These are phyloP conservation scores for Zygosaccharomyces rouxii DNA, from an alignment of 805 yeast genomes.

Conservation along the genomic window DNA sequence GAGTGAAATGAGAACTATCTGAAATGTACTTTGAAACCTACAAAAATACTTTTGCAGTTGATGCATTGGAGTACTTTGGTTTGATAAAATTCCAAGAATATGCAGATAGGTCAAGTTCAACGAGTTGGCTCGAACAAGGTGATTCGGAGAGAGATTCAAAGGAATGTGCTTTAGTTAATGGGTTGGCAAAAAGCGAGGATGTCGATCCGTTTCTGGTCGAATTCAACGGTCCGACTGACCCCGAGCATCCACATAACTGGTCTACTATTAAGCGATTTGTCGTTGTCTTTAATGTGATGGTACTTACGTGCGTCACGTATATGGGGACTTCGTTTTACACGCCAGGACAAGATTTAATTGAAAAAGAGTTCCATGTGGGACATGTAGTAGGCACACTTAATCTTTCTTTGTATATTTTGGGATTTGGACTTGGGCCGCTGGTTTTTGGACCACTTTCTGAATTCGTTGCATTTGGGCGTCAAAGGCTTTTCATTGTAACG, in stretches of 20 bases:
- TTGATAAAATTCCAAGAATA: slow-evolving; percentile 8
- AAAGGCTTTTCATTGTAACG: slow-evolving; percentile 44
- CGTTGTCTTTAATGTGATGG: slow-evolving; percentile 38
- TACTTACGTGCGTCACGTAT: slow-evolving; percentile 48
- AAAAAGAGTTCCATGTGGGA: slow-evolving; percentile 43
- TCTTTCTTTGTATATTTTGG: slow-evolving; percentile 51
- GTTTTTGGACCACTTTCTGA: slow-evolving; percentile 57
- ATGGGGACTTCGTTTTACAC: slow-evolving; percentile 56
- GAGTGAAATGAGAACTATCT: background rate
- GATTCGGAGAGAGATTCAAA: background rate
- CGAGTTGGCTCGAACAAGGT: background rate
- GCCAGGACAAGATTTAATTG: slow-evolving; percentile 45
- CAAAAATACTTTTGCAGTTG: slow-evolving; percentile 26
- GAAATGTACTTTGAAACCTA: slow-evolving; percentile 14
- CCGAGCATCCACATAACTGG: slow-evolving; percentile 58
- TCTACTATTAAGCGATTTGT: slow-evolving; percentile 38
- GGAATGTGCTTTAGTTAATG: background rate
- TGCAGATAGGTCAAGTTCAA: background rate
- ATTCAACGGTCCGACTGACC: slow-evolving; percentile 40
- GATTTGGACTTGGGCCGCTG: slow-evolving; percentile 60
- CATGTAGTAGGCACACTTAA: slow-evolving; percentile 46
- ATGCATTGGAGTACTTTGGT: slow-evolving; percentile 21
- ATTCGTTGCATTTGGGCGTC: slow-evolving; percentile 49
- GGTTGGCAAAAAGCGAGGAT: background rate
- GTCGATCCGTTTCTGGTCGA: slow-evolving; percentile 31